Evolutionary conservation across 139 green algal genomes (phyloP).

Genomic region (Monoraphidium neglectum): DNA sequence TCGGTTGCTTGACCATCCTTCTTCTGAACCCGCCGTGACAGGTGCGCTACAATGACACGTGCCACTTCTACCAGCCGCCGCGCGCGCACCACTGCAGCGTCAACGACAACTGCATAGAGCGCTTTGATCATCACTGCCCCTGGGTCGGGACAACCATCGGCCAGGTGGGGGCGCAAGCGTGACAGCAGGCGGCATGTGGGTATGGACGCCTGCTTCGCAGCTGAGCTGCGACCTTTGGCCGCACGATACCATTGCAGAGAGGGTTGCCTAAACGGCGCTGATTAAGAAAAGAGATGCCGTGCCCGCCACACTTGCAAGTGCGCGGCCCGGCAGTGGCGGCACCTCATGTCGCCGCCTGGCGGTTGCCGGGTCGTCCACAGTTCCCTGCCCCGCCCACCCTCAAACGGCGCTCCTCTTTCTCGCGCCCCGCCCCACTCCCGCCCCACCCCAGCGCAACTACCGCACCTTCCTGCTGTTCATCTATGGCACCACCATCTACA

Average conservation of each 20-base stretch:
- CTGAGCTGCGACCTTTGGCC: not conserved
- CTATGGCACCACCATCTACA: conserved; percentile 80
- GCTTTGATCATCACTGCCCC: conserved; percentile 99
- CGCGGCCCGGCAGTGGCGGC: too few species aligned
- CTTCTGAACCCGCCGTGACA: too few species aligned
- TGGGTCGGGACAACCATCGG: conserved; percentile 96
- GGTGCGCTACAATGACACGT: conserved; percentile 82
- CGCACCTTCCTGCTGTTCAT: conserved; percentile 96
- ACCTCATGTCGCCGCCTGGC: too few species aligned
- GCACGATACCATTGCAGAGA: too few species aligned
- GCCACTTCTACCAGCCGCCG: conserved; percentile 93
- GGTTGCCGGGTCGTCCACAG: too few species aligned
- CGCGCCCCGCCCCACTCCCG: not conserved
- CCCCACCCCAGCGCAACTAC: conserved; percentile 92
- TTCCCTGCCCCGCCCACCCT: too few species aligned
- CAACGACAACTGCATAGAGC: conserved; percentile 98
- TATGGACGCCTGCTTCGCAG: too few species aligned
- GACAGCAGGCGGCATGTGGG: not conserved
- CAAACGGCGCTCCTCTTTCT: too few species aligned
- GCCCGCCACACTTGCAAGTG: not conserved
- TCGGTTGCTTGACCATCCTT: too few species aligned
- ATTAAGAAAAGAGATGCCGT: not conserved
- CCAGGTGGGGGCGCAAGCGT: conserved; percentile 45
- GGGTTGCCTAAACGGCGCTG: not conserved
- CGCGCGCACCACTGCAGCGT: conserved; percentile 94